Base-by-base conservation (phyloP, 352 stramenopile species). In the Pythium periplocum region DNA sequence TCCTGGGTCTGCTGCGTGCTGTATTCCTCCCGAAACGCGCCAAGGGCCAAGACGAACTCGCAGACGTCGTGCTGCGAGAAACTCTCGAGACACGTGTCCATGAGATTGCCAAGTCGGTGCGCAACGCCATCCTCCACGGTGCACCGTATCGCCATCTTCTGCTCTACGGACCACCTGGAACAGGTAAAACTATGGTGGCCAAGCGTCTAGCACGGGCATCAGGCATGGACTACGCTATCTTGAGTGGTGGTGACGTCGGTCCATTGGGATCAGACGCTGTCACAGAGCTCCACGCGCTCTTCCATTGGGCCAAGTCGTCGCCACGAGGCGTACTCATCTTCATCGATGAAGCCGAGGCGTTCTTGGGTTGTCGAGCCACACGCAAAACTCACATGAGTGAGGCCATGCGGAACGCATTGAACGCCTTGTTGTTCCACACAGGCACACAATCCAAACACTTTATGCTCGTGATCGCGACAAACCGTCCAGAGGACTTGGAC, bases 171-270 rank as follows among this genome's bases (percentile, higher is more conserved):
- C 85, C 83, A 4, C 85, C 85, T 4, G 81, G 81, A 33, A 93
- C 85, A 0, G 87, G 87, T 30, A 96, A 96, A 55, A 95, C 86
- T 5, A 87, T 96, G 78, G 69, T 94, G n/a, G 87, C 87, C 4
- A 89, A 90, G 56, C 74, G 78, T 1, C 53, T 96, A 31, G 86
- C 83, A 17, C 60, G 63, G 32, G 59, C 75, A 39, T 84, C 73
- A 2, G 69, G 70, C 8, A 85, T 96, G 68, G 81, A 93, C 54
- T 95, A 90, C 17, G 87, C 83, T 12, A 87, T 96, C 32, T 64
- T 95, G 35, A 90, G 77, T 55, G 87, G 87, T 11, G 87, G 83
- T 4, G 87, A 96, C 57, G 83, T 95, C 4, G 87, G 80, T 8
- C 84, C 86, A 9, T 56, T 96, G 0, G 84, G 86, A 1, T 73